A percentile compares a stretch with the other conserved stretches of the same genome.
Conservation (phyloP, 371 early-diverging fungal species). For the Umbelopsis sp. region DNA sequence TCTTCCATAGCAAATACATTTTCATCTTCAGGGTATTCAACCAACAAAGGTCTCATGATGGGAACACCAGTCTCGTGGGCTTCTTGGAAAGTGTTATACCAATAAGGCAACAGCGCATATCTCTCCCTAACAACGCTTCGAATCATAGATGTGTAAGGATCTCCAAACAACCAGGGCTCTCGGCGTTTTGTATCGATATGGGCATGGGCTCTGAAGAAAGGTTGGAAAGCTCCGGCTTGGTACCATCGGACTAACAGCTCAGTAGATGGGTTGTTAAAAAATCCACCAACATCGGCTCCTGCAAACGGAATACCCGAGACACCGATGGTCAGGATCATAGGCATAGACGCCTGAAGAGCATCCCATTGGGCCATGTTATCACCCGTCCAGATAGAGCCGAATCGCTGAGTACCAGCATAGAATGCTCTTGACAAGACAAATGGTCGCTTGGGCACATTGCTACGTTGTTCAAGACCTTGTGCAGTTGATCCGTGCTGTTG, state of each 20-base stretch:
- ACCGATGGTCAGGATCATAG: slow-evolving; percentile 82
- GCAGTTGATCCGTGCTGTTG: slow-evolving; percentile 58
- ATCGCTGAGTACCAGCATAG: slow-evolving; percentile 87
- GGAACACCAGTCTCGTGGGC: slow-evolving; percentile 69
- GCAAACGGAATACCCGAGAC: slow-evolving; percentile 77
- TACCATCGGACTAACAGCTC: slow-evolving; percentile 90
- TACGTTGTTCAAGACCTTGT: slow-evolving; percentile 58
- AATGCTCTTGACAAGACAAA: slow-evolving; percentile 91
- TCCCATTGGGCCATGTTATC: slow-evolving; percentile 89
- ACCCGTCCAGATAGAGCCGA: slow-evolving; percentile 93
- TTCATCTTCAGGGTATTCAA: slow-evolving; percentile 81
- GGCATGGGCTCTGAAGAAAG: slow-evolving; percentile 94
- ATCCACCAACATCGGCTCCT: slow-evolving; percentile 94
- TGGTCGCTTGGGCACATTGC: slow-evolving; percentile 65
- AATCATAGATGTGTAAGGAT: slow-evolving; percentile 71
- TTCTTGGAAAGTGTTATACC: slow-evolving; percentile 84
- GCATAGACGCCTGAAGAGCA: slow-evolving; percentile 72
- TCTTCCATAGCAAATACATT: slow-evolving; percentile 74
- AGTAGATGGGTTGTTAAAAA: slow-evolving; percentile 85
- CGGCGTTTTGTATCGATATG: slow-evolving; percentile 94
- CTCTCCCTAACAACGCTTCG: slow-evolving; percentile 75
- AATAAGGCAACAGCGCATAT: slow-evolving; percentile 78
- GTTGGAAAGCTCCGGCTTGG: slow-evolving; percentile 88
- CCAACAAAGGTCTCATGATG: slow-evolving; percentile 84
- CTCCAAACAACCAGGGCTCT: slow-evolving; percentile 95